Evolutionary conservation across 371 early-diverging fungal species (phyloP).

Genomic region (Mortierella sp.): DNA sequence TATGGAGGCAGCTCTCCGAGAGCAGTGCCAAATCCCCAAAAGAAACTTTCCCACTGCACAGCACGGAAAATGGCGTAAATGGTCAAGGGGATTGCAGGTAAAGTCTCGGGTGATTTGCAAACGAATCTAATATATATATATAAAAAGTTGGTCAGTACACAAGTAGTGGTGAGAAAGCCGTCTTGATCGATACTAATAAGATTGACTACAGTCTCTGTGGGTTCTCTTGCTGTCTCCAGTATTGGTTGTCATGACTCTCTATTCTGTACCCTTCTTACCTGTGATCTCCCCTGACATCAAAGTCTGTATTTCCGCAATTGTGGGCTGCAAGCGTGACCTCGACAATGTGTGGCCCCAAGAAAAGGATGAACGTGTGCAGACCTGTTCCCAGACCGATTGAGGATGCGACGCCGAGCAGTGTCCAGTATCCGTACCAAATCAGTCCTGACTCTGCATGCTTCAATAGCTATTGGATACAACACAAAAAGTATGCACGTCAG

Average conservation of each 20-base stretch:
- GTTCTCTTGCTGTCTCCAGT: too few relatives aligned
- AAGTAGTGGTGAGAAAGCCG: background rate
- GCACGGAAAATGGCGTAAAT: constrained; percentile 71
- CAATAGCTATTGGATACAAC: constrained; percentile 18
- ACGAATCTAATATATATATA: constrained; percentile 23
- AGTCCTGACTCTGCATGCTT: constrained; percentile 54
- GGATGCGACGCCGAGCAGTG: constrained; percentile 84
- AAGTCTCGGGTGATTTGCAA: constrained; percentile 43
- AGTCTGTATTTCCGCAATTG: constrained; percentile 76
- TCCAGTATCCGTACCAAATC: constrained; percentile 91
- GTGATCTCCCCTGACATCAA: constrained; percentile 69
- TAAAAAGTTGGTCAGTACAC: background rate
- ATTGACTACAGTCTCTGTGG: too few relatives aligned
- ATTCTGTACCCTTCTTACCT: constrained; percentile 51
- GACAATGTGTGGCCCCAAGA: constrained; percentile 91
- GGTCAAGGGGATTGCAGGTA: constrained; percentile 52
- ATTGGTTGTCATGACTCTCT: background rate
- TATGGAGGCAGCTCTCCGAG: constrained; percentile 96
- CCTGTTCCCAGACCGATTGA: constrained; percentile 94
- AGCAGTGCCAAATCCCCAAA: constrained; percentile 94
- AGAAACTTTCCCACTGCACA: constrained; percentile 80
- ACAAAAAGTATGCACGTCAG: too few relatives aligned
- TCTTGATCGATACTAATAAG: too few relatives aligned
- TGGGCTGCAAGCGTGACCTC: constrained; percentile 87
- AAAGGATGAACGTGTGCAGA: constrained; percentile 92